Conservation (phyloP, 1,139 yeast species). For the Hemisphaericaspora lyxosophila region DNA sequence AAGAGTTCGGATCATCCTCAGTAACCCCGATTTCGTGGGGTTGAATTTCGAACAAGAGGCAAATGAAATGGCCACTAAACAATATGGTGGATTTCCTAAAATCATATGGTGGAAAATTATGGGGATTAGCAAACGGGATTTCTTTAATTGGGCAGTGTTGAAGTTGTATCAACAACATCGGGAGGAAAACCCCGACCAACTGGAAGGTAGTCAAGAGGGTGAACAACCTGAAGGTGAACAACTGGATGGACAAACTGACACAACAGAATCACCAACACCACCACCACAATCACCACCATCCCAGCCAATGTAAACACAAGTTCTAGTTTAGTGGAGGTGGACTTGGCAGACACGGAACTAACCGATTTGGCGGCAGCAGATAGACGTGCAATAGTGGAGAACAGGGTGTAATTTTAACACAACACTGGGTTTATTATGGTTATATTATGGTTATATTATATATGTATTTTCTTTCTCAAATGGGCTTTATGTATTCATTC, state of each 20-base stretch:
- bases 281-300: too few species aligned
- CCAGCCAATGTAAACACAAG: too few species aligned
- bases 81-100: conserved; percentile 34
- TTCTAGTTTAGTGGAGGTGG: conserved; percentile 5
- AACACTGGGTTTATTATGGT: too few species aligned
- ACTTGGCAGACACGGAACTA: conserved; percentile 6
- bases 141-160: conserved; percentile 55
- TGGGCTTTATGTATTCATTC: too few species aligned
- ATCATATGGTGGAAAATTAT: conserved; percentile 52
- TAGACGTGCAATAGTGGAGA: conserved; percentile 26
- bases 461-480: too few species aligned
- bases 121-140: conserved; percentile 50
- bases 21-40: conserved; percentile 25
- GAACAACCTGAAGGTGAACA: neutral
- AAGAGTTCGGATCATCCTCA: conserved; percentile 36
- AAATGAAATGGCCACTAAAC: conserved; percentile 32
- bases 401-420: conserved; percentile 29
- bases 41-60: conserved; percentile 47
- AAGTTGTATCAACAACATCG: conserved; percentile 29
- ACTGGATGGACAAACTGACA: neutral
- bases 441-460: too few species aligned
- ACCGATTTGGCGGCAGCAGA: too few species aligned
- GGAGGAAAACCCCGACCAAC: conserved; percentile 9
- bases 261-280: too few species aligned
- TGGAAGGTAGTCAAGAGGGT: neutral